A percentile compares a stretch with the other conserved stretches of the same genome.
Conservation (phyloP, 306 rosid genomes). For the Hylodesmum podocarpum region DNA sequence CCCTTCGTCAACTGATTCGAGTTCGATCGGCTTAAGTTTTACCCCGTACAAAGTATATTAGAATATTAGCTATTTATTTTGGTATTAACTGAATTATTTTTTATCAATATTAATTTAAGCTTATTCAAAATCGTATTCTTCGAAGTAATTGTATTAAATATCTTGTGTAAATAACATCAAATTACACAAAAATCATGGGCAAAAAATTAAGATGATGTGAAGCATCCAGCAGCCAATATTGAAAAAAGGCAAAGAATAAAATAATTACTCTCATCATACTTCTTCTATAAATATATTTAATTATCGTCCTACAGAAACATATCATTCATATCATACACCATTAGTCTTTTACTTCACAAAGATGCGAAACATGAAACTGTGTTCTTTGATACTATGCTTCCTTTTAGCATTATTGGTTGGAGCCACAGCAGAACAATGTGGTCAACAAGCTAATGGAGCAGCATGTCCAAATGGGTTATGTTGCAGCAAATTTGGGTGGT, state of each 20-base stretch:
- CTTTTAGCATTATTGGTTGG: neutral
- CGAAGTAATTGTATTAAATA: too few species aligned
- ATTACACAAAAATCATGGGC: too few species aligned
- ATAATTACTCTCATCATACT: neutral
- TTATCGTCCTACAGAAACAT: neutral
- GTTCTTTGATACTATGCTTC: neutral
- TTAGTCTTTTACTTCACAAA: neutral
- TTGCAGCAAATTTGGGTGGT: slow-evolving; percentile 49
- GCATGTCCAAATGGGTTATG: slow-evolving; percentile 41
- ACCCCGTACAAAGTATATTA: too few species aligned
- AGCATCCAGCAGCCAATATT: slow-evolving; percentile 7
- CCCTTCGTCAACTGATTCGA: too few species aligned
- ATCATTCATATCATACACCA: neutral
- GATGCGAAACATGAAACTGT: slow-evolving; percentile 20
- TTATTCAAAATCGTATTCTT: too few species aligned
- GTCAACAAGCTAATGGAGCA: slow-evolving; percentile 45
- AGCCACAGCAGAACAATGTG: slow-evolving; percentile 46
- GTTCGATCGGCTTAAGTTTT: too few species aligned
- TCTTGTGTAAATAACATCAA: too few species aligned
- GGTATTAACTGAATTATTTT: too few species aligned
- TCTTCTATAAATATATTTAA: slow-evolving; percentile 23
- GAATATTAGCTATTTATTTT: too few species aligned
- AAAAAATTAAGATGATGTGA: too few species aligned
- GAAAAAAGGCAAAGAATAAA: neutral
- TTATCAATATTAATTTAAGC: too few species aligned